Percentiles rank a stretch among this genome's conserved stretches.
These are phyloP conservation scores for Alternaria sp. DNA, from an alignment of 2,329 filamentous ascomycete species.

Conservation along the genomic window DNA sequence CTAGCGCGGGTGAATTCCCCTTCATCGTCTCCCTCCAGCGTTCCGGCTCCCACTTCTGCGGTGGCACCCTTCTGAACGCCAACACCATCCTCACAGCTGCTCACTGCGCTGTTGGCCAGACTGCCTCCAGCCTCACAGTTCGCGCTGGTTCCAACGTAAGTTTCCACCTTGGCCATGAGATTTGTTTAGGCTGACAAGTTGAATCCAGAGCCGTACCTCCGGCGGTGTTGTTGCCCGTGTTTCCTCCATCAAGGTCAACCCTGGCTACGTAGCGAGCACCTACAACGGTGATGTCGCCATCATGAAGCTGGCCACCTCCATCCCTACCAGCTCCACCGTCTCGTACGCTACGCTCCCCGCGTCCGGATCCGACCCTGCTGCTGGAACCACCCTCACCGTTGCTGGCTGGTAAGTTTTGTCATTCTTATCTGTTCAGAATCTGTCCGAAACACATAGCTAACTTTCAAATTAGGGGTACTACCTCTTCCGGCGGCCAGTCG, in stretches of 20 bases:
- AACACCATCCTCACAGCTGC: slow-evolving; percentile 39
- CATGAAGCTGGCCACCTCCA: slow-evolving; percentile 31
- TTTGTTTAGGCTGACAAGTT: not conserved
- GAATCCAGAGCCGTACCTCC: slow-evolving; percentile 16
- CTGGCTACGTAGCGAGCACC: slow-evolving; percentile 22
- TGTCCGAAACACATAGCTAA: not conserved
- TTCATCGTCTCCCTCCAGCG: slow-evolving; percentile 35
- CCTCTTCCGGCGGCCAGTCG: not conserved
- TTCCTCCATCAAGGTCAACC: slow-evolving; percentile 29
- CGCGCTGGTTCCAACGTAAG: slow-evolving; percentile 26
- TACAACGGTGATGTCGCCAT: slow-evolving; percentile 35
- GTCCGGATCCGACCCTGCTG: slow-evolving; percentile 30
- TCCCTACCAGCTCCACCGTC: slow-evolving; percentile 32
- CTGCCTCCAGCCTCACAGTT: slow-evolving; percentile 5
- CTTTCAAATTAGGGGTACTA: not conserved
- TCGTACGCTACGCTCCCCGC: slow-evolving; percentile 29
- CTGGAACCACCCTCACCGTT: slow-evolving; percentile 25
- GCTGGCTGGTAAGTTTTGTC: slow-evolving; percentile 26
- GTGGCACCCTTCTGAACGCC: slow-evolving; percentile 36
- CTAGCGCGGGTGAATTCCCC: slow-evolving; percentile 34
- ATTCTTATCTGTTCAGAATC: not conserved
- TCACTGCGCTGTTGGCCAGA: slow-evolving; percentile 29
- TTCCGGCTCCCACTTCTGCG: slow-evolving; percentile 33
- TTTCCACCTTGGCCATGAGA: not conserved
- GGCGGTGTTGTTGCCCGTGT: slow-evolving; percentile 28